Conservation (phyloP, 176 grass and related monocot genomes). For the Miscanthus lutarioriparius region DNA sequence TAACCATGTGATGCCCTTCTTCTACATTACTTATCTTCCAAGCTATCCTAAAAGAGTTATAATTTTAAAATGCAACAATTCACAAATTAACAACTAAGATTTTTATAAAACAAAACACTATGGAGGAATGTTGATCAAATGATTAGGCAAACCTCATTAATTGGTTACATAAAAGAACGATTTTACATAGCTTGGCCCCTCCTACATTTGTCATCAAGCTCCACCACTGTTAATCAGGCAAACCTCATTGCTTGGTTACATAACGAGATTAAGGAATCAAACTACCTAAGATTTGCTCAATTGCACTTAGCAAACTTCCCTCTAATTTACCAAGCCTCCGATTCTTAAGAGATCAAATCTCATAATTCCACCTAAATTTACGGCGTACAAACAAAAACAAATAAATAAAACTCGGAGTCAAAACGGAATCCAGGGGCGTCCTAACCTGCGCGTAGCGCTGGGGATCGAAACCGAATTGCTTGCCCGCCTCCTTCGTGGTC, state of each 20-base stretch:
- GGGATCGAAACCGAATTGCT: constrained; percentile 55
- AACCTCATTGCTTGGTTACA: not conserved
- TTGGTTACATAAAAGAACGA: not conserved
- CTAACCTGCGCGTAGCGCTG: constrained; percentile 53
- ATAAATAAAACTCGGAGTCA: not conserved
- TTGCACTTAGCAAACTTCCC: not conserved
- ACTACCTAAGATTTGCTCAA: not conserved
- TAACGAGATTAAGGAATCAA: not conserved
- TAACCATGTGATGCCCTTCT: not conserved
- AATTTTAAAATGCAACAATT: not conserved
- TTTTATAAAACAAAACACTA: not conserved
- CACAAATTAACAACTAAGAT: not conserved
- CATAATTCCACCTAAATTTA: constrained; percentile 15
- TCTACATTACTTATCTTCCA: not conserved
- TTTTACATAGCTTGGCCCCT: not conserved
- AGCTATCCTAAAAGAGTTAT: not conserved
- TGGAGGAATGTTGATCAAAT: not conserved
- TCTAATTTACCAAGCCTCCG: not conserved
- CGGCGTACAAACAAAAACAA: not conserved
- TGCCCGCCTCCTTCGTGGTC: constrained; percentile 13
- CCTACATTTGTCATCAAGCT: not conserved
- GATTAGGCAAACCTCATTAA: not conserved
- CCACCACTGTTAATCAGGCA: not conserved
- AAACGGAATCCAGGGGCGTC: not conserved
- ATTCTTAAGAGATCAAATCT: not conserved